These are phyloP conservation scores for Diplodia mutila DNA, from an alignment of 2,329 filamentous ascomycete genomes.

Conservation along the genomic window DNA sequence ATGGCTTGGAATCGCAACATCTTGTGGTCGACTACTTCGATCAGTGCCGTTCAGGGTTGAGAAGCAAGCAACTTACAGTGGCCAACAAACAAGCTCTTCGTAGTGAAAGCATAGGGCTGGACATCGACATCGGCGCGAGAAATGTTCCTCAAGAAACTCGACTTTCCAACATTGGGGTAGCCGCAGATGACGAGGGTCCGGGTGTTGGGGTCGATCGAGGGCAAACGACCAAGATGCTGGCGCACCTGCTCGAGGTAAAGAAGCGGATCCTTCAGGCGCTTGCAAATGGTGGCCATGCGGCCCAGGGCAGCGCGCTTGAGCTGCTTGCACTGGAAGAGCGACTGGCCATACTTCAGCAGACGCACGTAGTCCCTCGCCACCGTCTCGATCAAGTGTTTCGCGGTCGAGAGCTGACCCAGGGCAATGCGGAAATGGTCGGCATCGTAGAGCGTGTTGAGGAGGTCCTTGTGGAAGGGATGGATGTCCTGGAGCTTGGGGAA, in stretches of 20 bases:
- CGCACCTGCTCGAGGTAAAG: constrained; percentile 95
- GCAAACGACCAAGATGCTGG: constrained; percentile 95
- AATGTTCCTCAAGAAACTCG: constrained; percentile 89
- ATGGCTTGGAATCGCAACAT: constrained; percentile 90
- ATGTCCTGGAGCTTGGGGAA: constrained; percentile 93
- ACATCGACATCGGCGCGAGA: constrained; percentile 95
- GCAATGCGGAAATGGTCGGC: constrained; percentile 91
- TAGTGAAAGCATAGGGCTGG: constrained; percentile 98
- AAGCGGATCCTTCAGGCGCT: constrained; percentile 90
- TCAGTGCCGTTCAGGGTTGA: constrained; percentile 59
- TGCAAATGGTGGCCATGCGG: constrained; percentile 97
- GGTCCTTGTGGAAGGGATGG: constrained; percentile 88
- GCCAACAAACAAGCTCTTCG: constrained; percentile 94
- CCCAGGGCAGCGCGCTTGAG: constrained; percentile 94
- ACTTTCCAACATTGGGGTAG: constrained; percentile 98
- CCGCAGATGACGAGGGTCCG: constrained; percentile 94
- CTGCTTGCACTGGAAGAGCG: constrained; percentile 98
- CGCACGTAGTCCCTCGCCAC: constrained; percentile 96
- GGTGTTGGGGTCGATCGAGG: constrained; percentile 97
- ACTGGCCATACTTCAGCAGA: constrained; percentile 94
- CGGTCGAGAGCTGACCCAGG: constrained; percentile 91
- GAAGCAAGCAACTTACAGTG: constrained; percentile 58
- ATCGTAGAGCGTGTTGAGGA: constrained; percentile 98
- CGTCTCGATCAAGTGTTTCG: constrained; percentile 94
- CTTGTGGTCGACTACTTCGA: constrained; percentile 92